Evolutionary conservation across 805 yeast genomes (phyloP), one percentile per base, ranked within the genome.

Genomic region (Teunomyces stri): DNA sequence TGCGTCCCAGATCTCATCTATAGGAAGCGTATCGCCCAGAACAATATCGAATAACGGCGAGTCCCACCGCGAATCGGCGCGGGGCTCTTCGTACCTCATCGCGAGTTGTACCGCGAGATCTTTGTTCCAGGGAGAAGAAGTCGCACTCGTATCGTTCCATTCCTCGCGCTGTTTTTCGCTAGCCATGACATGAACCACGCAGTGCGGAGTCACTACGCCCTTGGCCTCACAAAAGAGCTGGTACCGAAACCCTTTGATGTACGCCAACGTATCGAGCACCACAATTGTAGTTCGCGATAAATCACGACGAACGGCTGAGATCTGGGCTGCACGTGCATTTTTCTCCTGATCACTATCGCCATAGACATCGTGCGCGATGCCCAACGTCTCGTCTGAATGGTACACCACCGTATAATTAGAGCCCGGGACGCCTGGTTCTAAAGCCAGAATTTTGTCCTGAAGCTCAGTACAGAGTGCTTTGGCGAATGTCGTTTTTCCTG

Each of bases 201-300:
- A 86, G 52, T 88, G 85, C 2, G 94, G 84, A 0, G 97, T 90
- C 13, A 82, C 76, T 22, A 83, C 72, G 1, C 89, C 85, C 62
- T 91, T 92, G 33, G 96, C 91, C 64, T 94, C 99, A 65, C 97
- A 91, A 64, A 82, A 90, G 45, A 94, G 72, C 66, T 94, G 99
- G 66, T 94, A 94, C 50, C 99, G 74, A 64, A 91, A 90, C 0
- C 99, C 99, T 61, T 94, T 94, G 58, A 94, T 94, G 62, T 94
- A 94, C 35, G 88, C 83, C 57, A 90, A 72, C 1, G 94, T 80
- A 63, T 94, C 99, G 45, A 94, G 74, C 13, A 94, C 82, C 1
- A 94, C 97, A 25, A 94, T 75, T 16, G 80, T 83, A 27, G 77
- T 71, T 34, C 84, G 76, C 1, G 87, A 74, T 3, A 94, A 65